Conservation (phyloP, 768 basidiomycete species). For the Boletus reticuloceps region DNA sequence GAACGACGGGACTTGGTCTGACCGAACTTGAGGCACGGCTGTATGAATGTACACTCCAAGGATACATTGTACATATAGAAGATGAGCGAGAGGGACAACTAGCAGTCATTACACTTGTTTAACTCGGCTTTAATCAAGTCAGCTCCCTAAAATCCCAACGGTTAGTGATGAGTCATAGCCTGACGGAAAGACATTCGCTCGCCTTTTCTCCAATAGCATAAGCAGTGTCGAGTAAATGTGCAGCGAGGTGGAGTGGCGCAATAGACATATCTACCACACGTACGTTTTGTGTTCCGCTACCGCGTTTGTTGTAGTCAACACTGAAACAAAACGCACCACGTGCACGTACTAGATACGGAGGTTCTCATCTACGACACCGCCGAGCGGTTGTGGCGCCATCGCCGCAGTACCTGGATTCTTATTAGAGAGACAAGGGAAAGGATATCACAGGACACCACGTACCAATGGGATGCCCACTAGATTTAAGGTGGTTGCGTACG, state of each 20-base stretch:
- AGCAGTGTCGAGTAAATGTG: conserved; percentile 16
- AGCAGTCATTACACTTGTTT: too few species aligned
- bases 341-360: conserved; percentile 15
- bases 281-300: conserved; percentile 15
- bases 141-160: conserved; percentile 4
- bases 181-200: background rate
- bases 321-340: background rate
- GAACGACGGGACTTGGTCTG: too few species aligned
- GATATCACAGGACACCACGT: background rate
- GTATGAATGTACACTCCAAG: too few species aligned
- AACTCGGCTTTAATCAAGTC: conserved; percentile 4
- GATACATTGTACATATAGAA: too few species aligned
- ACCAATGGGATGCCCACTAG: conserved; percentile 16
- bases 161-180: background rate
- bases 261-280: conserved; percentile 19
- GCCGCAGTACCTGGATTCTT: conserved; percentile 12
- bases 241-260: conserved; percentile 11
- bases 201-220: conserved; percentile 20
- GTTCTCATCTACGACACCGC: conserved; percentile 17
- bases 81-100: too few species aligned
- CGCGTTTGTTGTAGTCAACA: background rate
- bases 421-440: background rate
- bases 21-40: too few species aligned
- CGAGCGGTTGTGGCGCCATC: conserved; percentile 17
- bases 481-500: background rate